phyloP scores from a whole-genome alignment of 1,139 yeast species.

The Blastobotrys petasosporus region DNA sequence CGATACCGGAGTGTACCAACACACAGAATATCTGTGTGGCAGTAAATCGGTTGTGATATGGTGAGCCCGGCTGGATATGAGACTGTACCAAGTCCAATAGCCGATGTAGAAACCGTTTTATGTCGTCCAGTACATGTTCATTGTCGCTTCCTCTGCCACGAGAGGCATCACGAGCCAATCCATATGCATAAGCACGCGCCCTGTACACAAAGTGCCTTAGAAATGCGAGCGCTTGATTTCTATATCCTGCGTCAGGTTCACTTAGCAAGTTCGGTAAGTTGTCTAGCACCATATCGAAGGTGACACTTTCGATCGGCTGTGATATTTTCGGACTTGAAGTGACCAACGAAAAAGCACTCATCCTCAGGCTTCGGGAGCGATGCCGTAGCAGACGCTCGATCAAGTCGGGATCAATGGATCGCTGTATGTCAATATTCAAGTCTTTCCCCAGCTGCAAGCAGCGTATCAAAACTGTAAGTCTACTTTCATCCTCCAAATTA shows the following conservation, averaged over 20 bases:
- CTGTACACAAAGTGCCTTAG: slow-evolving; percentile 58
- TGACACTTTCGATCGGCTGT: slow-evolving; percentile 43
- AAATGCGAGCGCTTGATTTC: slow-evolving; percentile 58
- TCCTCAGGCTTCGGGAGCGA: slow-evolving; percentile 43
- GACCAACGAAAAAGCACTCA: slow-evolving; percentile 55
- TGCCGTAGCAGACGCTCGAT: slow-evolving; percentile 42
- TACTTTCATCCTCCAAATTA: slow-evolving; percentile 26
- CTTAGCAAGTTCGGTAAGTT: slow-evolving; percentile 46
- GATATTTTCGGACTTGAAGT: slow-evolving; percentile 60
- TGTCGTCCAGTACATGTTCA: neutral
- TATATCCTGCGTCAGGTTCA: slow-evolving; percentile 59
- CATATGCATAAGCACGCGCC: slow-evolving; percentile 60
- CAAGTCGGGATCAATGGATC: slow-evolving; percentile 35
- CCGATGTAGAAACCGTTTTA: slow-evolving; percentile 39
- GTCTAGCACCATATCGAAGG: slow-evolving; percentile 41
- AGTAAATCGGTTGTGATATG: slow-evolving; percentile 55
- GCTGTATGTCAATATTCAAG: slow-evolving; percentile 40
- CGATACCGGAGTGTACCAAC: slow-evolving; percentile 54
- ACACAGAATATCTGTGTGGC: slow-evolving; percentile 46
- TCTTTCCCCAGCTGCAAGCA: slow-evolving; percentile 62
- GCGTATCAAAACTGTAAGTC: slow-evolving; percentile 45
- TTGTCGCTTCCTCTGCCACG: slow-evolving; percentile 30
- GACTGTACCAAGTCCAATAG: slow-evolving; percentile 39
- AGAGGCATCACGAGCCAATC: slow-evolving; percentile 40
- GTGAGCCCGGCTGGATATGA: slow-evolving; percentile 58